Evolutionary conservation across 2,329 filamentous ascomycete species (phyloP).

Genomic region (Furcasterigmium furcatum): DNA sequence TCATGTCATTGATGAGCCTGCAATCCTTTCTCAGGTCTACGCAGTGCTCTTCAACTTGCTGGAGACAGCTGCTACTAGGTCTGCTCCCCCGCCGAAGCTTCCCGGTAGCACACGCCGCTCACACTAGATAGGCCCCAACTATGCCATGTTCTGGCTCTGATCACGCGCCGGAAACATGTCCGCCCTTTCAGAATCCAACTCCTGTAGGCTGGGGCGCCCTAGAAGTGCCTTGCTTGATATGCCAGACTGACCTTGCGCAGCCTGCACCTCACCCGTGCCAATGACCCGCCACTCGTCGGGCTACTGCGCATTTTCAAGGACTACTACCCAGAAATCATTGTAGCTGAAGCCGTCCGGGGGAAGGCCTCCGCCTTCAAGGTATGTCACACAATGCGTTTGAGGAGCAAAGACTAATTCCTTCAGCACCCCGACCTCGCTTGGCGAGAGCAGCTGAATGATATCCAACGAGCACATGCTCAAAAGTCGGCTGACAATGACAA

Average conservation of each 20-base stretch:
- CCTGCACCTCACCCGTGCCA: conserved; percentile 57
- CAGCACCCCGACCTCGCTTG: conserved; percentile 75
- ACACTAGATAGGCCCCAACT: conserved; percentile 45
- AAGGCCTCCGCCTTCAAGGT: conserved; percentile 62
- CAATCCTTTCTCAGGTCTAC: conserved; percentile 66
- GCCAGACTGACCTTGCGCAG: conserved; percentile 26
- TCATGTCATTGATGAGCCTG: conserved; percentile 63
- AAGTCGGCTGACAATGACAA: conserved; percentile 32
- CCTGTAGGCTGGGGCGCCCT: conserved; percentile 44
- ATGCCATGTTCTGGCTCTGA: conserved; percentile 74
- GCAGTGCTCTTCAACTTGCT: conserved; percentile 76
- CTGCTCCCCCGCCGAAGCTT: conserved; percentile 8
- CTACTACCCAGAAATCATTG: conserved; percentile 85
- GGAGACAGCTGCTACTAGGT: conserved; percentile 75
- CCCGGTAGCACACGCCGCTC: conserved; percentile 15
- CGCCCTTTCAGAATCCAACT: conserved; percentile 79
- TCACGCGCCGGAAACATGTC: conserved; percentile 80
- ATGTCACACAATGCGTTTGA: conserved; percentile 4
- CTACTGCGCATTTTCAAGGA: conserved; percentile 83
- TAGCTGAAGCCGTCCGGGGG: conserved; percentile 63
- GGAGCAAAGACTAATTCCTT: conserved; percentile 23
- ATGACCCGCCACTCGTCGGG: conserved; percentile 71
- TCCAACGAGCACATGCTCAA: conserved; percentile 58
- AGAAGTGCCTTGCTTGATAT: not conserved
- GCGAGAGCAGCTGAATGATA: conserved; percentile 63